Evolutionary conservation across 306 rosid genomes (phyloP).

Genomic region (Corylus americana): DNA sequence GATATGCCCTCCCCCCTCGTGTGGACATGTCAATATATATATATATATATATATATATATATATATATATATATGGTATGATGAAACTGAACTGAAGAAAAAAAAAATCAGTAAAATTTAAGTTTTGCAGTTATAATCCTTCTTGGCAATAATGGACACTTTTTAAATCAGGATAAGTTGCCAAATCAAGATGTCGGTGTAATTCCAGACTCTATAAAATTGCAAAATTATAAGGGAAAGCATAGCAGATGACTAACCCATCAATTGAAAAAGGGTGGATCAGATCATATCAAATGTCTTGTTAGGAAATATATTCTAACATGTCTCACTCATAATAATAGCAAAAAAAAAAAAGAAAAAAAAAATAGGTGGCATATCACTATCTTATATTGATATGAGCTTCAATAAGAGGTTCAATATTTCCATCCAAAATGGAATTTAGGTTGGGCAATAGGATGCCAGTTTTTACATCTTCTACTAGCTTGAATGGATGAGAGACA

Average conservation of each 20-base stretch:
- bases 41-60: too few relatives aligned
- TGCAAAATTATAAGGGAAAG: background rate
- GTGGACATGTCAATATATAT: too few relatives aligned
- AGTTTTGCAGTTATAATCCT: background rate
- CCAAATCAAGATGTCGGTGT: background rate
- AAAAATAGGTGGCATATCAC: background rate
- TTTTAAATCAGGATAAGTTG: background rate
- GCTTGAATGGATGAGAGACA: slow-evolving; percentile 49
- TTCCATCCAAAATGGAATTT: slow-evolving; percentile 66
- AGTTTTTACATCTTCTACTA: slow-evolving; percentile 70
- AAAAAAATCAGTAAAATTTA: background rate
- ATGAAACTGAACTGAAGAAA: too few relatives aligned
- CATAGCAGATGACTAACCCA: background rate
- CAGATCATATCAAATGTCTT: background rate
- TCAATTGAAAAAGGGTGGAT: slow-evolving; percentile 4
- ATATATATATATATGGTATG: too few relatives aligned
- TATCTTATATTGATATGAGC: slow-evolving; percentile 61
- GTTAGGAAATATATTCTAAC: too few relatives aligned
- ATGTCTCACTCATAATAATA: background rate
- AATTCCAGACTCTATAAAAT: background rate
- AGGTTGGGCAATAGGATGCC: slow-evolving; percentile 57
- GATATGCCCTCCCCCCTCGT: too few relatives aligned
- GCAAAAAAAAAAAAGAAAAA: background rate
- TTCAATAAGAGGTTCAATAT: slow-evolving; percentile 67
- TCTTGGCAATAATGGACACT: background rate